phyloP scores from a whole-genome alignment of 164 flowering plant genomes.

The Annona squamosa region DNA sequence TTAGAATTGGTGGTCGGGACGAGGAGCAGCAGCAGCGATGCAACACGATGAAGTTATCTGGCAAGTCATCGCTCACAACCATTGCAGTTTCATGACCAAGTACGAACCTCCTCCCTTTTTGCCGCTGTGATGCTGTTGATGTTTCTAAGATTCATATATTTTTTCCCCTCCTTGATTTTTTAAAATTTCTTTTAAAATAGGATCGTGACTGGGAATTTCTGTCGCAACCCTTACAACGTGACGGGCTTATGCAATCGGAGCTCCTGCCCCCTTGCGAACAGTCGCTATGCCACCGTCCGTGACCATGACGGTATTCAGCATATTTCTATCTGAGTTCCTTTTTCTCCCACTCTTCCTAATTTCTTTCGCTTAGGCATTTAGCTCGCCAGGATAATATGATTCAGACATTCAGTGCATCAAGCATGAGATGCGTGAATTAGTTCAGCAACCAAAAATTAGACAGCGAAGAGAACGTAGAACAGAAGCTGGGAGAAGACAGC shows the following conservation, averaged over 20 bases:
- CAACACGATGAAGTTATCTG: conserved; percentile 94
- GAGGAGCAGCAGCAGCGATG: conserved; percentile 33
- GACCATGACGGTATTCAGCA: conserved; percentile 46
- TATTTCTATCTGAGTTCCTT: background rate
- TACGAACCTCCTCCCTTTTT: conserved; percentile 11
- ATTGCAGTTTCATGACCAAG: conserved; percentile 97
- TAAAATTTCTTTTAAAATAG: conserved; percentile 21
- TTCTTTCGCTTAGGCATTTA: background rate
- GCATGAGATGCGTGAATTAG: background rate
- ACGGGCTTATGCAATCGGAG: conserved; percentile 92
- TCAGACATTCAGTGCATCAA: background rate
- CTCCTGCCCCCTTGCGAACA: conserved; percentile 94
- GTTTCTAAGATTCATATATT: background rate
- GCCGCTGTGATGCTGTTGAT: background rate
- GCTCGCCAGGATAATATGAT: background rate
- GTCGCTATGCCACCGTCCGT: conserved; percentile 88
- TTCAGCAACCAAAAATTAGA: background rate
- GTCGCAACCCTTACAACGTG: conserved; percentile 80
- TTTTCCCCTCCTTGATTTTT: background rate
- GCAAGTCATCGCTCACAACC: conserved; percentile 88
- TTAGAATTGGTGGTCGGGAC: background rate
- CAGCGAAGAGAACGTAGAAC: background rate
- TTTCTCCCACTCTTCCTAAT: background rate
- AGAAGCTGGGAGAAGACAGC: no score
- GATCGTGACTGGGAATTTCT: conserved; percentile 65